Evolutionary conservation across 2,329 filamentous ascomycete genomes (phyloP), one percentile per base, ranked within the genome.

Genomic region (Truncatella angustata): DNA sequence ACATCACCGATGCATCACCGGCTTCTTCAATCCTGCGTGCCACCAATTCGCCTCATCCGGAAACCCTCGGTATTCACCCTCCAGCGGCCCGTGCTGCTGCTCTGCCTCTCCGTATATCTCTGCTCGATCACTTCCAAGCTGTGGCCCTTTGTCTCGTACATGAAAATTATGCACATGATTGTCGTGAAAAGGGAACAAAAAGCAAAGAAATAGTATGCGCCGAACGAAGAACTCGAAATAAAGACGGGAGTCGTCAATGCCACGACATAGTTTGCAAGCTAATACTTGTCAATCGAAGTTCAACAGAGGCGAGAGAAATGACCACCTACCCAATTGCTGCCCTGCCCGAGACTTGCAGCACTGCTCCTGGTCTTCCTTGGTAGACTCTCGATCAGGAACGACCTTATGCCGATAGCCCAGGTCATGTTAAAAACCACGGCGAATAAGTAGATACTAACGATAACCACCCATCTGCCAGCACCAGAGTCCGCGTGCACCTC

Each of bases 351-450:
- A 10, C 46, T 49, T 12, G 46, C 46, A 2, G 30, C 46, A 35
- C 47, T 50, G 12, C 35, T 50, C 47, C 47, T 50, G 1, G 47
- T 50, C 47, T 50, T 50, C 23, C 47, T 40, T 24, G 47, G 47
- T 24, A 50, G 24, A 18, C 35, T 50, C 36, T 50, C 47, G 26
- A 50, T 40, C 35, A 40, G 20, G 55, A 79, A 84, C 0, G 81
- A 77, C 37, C 77, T 74, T 43, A 81, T 70, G 0, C 72, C 70
- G 4, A 85, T 74, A 0, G 73, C 80, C 79, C 81, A 84, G 0
- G 78, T 75, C 4, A 63, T 63, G 16, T 65, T 72, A 50, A 71
- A 81, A 0, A 73, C 63, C 4, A 76, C 67, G 1, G 75, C 71
- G 50, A 79, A 84, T 1, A 79, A 43, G 52, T 78, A 81, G 36